phyloP scores from a whole-genome alignment of 1,284 basidiomycete genomes.

The Malassezia slooffiae region DNA sequence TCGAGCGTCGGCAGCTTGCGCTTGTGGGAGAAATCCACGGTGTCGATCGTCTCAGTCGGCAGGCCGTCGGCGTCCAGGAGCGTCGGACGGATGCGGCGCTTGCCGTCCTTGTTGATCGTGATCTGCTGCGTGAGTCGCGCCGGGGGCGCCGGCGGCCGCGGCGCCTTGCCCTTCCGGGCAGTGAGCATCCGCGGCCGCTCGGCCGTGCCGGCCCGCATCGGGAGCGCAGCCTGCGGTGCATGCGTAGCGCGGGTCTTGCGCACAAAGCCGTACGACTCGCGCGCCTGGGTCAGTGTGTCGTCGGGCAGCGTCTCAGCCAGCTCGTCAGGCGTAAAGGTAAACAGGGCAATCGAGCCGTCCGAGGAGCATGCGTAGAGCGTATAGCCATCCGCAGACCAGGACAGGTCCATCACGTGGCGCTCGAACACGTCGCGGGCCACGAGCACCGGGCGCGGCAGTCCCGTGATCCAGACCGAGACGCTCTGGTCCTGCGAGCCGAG shows the following conservation, averaged over 20 bases:
- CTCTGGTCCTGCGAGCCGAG: slow-evolving; percentile 28
- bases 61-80: slow-evolving; percentile 44
- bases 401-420: slow-evolving; percentile 84
- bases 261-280: slow-evolving; percentile 23
- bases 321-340: slow-evolving; percentile 68
- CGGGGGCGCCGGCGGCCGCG: slow-evolving; percentile 9
- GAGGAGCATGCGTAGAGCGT: slow-evolving; percentile 89
- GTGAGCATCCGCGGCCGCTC: slow-evolving; percentile 35
- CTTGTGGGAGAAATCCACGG: slow-evolving; percentile 26
- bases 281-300: slow-evolving; percentile 49
- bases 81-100: slow-evolving; percentile 58
- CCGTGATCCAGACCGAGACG: slow-evolving; percentile 29
- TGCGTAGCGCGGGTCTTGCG: background rate
- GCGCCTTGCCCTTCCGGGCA: slow-evolving; percentile 11
- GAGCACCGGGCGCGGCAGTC: slow-evolving; percentile 76
- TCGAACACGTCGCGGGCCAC: slow-evolving; percentile 90
- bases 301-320: slow-evolving; percentile 70
- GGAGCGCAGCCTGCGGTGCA: background rate
- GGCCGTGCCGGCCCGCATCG: slow-evolving; percentile 2
- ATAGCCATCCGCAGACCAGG: slow-evolving; percentile 72
- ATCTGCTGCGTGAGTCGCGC: slow-evolving; percentile 43
- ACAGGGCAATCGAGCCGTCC: slow-evolving; percentile 81
- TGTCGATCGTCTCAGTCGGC: slow-evolving; percentile 14
- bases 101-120: slow-evolving; percentile 50
- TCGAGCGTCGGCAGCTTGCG: slow-evolving; percentile 15